A percentile compares a stretch with the other conserved stretches of the same genome.
phyloP scores from a whole-genome alignment of 352 stramenopile genomes.

The Pythium phragmitis region DNA sequence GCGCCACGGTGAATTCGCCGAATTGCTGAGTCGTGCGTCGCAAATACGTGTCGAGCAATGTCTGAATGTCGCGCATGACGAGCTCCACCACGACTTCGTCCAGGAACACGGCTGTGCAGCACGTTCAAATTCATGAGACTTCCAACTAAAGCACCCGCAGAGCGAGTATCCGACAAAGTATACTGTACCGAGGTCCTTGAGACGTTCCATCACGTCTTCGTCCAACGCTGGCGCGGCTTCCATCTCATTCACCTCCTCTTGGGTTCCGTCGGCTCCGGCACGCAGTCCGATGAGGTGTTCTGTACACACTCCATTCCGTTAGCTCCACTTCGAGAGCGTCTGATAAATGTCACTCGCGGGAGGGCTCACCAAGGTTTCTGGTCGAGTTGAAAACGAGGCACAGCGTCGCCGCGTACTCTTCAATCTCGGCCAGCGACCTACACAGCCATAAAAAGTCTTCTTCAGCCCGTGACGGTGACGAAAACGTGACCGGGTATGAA shows the following conservation, averaged over 20 bases:
- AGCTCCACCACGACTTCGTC: constrained; percentile 80
- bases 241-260: constrained; percentile 48
- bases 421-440: constrained; percentile 45
- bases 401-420: constrained; percentile 70
- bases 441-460: background rate
- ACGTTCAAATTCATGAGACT: background rate
- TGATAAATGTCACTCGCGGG: no score
- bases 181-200: constrained; percentile 53
- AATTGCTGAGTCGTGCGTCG: constrained; percentile 54
- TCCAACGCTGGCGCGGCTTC: constrained; percentile 27
- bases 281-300: constrained; percentile 59
- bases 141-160: no score
- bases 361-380: constrained; percentile 48
- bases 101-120: constrained; percentile 56
- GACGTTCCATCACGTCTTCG: constrained; percentile 32
- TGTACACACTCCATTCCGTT: constrained; percentile 15
- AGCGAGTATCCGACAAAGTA: no score
- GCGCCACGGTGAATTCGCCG: constrained; percentile 59
- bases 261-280: constrained; percentile 46
- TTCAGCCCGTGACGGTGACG: no score
- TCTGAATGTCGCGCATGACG: constrained; percentile 74
- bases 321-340: no score
- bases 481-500: background rate
- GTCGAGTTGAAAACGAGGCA: constrained; percentile 77
- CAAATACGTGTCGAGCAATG: constrained; percentile 64